Evolutionary conservation across 2,329 filamentous ascomycete genomes (phyloP).

Genomic region (Neopestalotiopsis sp.): DNA sequence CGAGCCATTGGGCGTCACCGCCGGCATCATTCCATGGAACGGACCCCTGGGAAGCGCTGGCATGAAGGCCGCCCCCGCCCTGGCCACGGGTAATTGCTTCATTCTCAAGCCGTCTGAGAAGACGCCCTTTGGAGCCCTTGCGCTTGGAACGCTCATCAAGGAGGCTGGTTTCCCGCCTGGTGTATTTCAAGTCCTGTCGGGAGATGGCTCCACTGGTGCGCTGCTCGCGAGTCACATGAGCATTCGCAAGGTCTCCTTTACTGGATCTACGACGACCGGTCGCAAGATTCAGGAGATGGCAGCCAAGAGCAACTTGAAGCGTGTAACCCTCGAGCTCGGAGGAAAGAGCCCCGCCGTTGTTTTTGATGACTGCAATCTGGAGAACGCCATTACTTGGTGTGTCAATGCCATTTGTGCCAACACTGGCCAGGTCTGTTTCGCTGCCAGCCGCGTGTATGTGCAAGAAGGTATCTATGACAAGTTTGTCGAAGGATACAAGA

Average conservation of each 20-base stretch:
- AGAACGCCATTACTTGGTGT: slow-evolving; percentile 56
- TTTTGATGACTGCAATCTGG: slow-evolving; percentile 68
- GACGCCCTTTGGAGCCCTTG: slow-evolving; percentile 39
- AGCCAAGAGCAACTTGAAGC: slow-evolving; percentile 67
- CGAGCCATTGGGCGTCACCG: slow-evolving; percentile 9
- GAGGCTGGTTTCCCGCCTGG: slow-evolving; percentile 47
- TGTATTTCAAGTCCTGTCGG: slow-evolving; percentile 45
- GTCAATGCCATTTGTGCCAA: slow-evolving; percentile 66
- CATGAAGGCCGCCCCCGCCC: slow-evolving; percentile 44
- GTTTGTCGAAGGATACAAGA: slow-evolving; percentile 65
- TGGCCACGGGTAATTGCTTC: slow-evolving; percentile 44
- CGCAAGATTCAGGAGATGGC: slow-evolving; percentile 69
- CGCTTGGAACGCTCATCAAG: slow-evolving; percentile 36
- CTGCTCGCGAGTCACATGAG: slow-evolving; percentile 34
- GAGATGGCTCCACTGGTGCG: slow-evolving; percentile 42
- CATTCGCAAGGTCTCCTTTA: slow-evolving; percentile 72
- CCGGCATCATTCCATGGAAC: slow-evolving; percentile 46
- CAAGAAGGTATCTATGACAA: slow-evolving; percentile 62
- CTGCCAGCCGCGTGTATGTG: slow-evolving; percentile 74
- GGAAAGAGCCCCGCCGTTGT: slow-evolving; percentile 72
- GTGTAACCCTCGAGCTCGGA: slow-evolving; percentile 75
- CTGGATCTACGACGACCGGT: slow-evolving; percentile 72
- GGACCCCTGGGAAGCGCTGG: slow-evolving; percentile 42
- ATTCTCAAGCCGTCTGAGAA: slow-evolving; percentile 47
- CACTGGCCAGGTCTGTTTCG: slow-evolving; percentile 77